Evolutionary conservation across 352 stramenopile species (phyloP), one percentile per base, ranked within the genome.

Genomic region (Pythium dissimile): DNA sequence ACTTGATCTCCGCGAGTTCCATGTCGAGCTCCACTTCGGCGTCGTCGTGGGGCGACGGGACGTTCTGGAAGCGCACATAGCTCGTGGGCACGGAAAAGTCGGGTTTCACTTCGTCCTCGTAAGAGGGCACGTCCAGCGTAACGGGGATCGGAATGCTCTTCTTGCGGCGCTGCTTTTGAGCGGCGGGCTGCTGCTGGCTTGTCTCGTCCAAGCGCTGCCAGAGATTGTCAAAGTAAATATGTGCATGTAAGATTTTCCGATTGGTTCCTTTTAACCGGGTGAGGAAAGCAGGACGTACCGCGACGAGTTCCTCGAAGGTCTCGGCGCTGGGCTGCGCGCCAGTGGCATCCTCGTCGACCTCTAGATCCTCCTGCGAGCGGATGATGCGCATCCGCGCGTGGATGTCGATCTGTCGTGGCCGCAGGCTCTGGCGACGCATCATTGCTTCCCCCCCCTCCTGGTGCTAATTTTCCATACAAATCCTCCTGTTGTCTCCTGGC

Each of bases 61-160:
- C 58, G 28, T 75, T 74, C 58, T 91, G 84, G 66, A 93, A 92
- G 23, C 85, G 69, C 38, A 95, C 87, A 57, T 95, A 96, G 30
- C 77, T 88, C 37, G 82, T 84, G 9, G 84, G 83, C 2, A 86
- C 61, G n/a, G 75, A 51, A 64, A 94, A 94, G 55, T 91, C 79
- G 24, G 71, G 68, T 30, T 68, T 46, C 9, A 95, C 77, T 27
- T 79, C 80, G 31, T 71, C 71, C 32, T 92, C 80, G 58, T 95
- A 94, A 11, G 68, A 69, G 23, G 68, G 54, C 2, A 91, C 80
- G 2, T 73, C 66, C 18, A 89, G 68, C 56, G 87, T 94, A 56
- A 94, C 75, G 12, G 85, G 84, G 35, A 90, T 95, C 20, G 85
- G 80, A 59, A 94, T 95, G 62, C 93, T 86, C 65, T 92, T 93